Evolutionary conservation across 495 filamentous ascomycete genomes (phyloP), one percentile per base, ranked within the genome.

Genomic region (Platismatia glauca): DNA sequence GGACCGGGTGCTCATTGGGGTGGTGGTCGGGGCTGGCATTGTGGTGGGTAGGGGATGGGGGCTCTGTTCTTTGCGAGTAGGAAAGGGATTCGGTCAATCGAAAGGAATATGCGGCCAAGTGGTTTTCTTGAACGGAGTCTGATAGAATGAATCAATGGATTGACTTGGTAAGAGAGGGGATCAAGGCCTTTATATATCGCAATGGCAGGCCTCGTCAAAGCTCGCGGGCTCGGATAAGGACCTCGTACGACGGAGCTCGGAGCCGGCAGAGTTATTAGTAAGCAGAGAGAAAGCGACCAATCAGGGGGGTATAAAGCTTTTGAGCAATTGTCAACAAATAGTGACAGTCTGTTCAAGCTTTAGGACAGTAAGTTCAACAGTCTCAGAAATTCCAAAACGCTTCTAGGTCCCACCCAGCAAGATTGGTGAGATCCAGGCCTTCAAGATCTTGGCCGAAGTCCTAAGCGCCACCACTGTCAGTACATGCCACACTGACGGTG

Each of bases 361-460:
- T 34, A 7, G 12, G 24, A 22, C 34, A 41, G 46, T 29, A 50
- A 52, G 2, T 4, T 35, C 48, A 33, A 18, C 3, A 20, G 8
- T 1, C 7, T 41, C 20, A 61, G n/a, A 62, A 62, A 15, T 62
- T 62, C 60, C 60, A 62, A 9, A 62, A 62, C 15, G 60, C 52
- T 12, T 62, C 60, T 9, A 62, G 52, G 33, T 62, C 60, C 60
- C 60, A 62, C n/a, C 37, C 60, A 12, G 60, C 27, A 5, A 62
- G 56, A 7, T 62, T 46, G 13, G 60, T 56, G 29, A 62, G 52
- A 55, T 62, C 60, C 0, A 62, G 20, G 0, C 50, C 50, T 35
- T 61, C 60, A 22, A 62, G 38, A 1, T 56, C 50, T 56, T 62
- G 60, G 52, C 29, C 38, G 37, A 56, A 62, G 4, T 55, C 60